Conservation (phyloP, 345 rosid species). For the Chamaenerion angustifolium region DNA sequence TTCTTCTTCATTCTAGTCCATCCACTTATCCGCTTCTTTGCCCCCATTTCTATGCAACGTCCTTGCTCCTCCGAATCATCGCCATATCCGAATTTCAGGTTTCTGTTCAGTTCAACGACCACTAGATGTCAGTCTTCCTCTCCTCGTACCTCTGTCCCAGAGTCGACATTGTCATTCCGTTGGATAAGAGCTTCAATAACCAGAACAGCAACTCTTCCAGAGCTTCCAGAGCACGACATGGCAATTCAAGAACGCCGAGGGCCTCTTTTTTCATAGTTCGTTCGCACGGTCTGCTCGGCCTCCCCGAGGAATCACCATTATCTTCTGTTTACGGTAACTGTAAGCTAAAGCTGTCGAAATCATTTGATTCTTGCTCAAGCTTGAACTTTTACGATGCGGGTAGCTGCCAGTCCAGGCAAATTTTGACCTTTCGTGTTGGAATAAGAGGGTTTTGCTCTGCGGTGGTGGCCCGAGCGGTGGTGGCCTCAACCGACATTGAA, state of each 20-base stretch:
- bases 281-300: slow-evolving; percentile 21
- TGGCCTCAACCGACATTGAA: slow-evolving; percentile 62
- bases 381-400: slow-evolving; percentile 17
- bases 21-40: background rate
- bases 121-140: too few species aligned
- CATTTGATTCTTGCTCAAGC: slow-evolving; percentile 13
- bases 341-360: slow-evolving; percentile 12
- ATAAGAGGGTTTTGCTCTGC: slow-evolving; percentile 33
- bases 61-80: too few species aligned
- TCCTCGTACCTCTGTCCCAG: too few species aligned
- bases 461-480: slow-evolving; percentile 85
- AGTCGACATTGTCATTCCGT: too few species aligned
- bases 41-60: background rate
- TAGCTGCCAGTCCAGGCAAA: slow-evolving; percentile 15
- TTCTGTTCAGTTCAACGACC: too few species aligned
- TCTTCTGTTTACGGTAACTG: slow-evolving; percentile 9
- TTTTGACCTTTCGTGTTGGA: slow-evolving; percentile 20
- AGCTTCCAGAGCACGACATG: slow-evolving; percentile 36
- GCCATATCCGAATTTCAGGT: too few species aligned
- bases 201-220: slow-evolving; percentile 1
- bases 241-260: slow-evolving; percentile 25
- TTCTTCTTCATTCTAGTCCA: background rate
- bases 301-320: slow-evolving; percentile 14
- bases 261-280: slow-evolving; percentile 6
- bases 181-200: background rate